These are phyloP conservation scores for Lachancea waltii DNA, from an alignment of 805 yeast genomes.

Conservation along the genomic window DNA sequence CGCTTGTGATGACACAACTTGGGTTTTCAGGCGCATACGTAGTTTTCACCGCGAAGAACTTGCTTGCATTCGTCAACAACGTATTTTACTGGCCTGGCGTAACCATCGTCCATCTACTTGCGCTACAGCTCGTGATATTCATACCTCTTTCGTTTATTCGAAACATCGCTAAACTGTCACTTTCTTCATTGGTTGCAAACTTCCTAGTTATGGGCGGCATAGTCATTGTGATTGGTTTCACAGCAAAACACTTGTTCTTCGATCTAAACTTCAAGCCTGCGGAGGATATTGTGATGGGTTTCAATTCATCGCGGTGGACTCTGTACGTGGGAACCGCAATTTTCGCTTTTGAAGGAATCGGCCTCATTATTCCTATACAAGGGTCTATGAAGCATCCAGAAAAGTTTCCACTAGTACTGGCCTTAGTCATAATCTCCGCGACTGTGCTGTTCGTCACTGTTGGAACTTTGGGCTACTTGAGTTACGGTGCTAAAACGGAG, in stretches of 20 bases:
- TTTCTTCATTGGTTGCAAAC: constrained; percentile 68
- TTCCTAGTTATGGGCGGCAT: constrained; percentile 61
- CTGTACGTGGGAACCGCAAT: constrained; percentile 78
- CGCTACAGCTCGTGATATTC: constrained; percentile 50
- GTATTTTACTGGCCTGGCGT: constrained; percentile 35
- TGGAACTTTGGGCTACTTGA: constrained; percentile 62
- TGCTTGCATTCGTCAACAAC: constrained; percentile 54
- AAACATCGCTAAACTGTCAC: constrained; percentile 67
- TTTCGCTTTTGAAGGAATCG: constrained; percentile 85
- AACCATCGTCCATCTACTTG: constrained; percentile 41
- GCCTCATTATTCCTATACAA: constrained; percentile 73
- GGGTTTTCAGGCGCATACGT: constrained; percentile 80
- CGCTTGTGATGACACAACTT: constrained; percentile 64
- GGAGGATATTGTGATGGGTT: constrained; percentile 41
- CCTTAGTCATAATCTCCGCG: constrained; percentile 55
- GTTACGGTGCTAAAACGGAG: constrained; percentile 57
- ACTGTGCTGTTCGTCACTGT: constrained; percentile 54
- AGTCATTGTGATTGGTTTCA: constrained; percentile 53
- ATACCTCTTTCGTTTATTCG: constrained; percentile 67
- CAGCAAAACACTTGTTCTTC: constrained; percentile 32
- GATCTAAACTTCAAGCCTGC: constrained; percentile 40
- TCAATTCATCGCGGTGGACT: constrained; percentile 57
- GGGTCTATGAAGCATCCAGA: constrained; percentile 75
- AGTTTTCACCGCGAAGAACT: constrained; percentile 69
- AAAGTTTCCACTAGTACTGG: constrained; percentile 60